Evolutionary conservation across 805 yeast species (phyloP).

Genomic region (Hyphopichia homilentoma): DNA sequence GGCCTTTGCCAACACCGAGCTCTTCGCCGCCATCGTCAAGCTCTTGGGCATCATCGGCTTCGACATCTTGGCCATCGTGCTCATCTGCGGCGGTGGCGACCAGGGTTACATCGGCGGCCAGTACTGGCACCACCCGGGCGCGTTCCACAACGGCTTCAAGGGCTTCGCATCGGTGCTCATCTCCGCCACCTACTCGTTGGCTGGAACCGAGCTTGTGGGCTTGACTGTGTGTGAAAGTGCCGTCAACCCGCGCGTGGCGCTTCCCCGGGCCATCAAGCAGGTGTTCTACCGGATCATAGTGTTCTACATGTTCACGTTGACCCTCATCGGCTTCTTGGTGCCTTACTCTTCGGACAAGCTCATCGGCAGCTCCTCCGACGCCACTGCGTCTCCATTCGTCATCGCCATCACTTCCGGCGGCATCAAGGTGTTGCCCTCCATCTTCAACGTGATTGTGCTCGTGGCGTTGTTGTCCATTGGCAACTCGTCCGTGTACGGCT

Average conservation of each 20-base stretch:
- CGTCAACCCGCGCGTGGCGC: constrained; percentile 33
- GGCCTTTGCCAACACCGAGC: constrained; percentile 34
- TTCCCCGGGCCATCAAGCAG: constrained; percentile 41
- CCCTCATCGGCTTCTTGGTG: constrained; percentile 38
- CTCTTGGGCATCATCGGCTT: constrained; percentile 38
- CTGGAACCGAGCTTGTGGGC: constrained; percentile 41
- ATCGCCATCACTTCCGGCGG: constrained; percentile 41
- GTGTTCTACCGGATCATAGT: constrained; percentile 40
- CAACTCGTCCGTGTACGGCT: constrained; percentile 42
- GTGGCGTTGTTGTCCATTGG: constrained; percentile 41
- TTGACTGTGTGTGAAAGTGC: constrained; percentile 37
- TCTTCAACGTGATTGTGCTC: constrained; percentile 39
- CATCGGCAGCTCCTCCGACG: constrained; percentile 16
- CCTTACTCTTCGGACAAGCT: constrained; percentile 26
- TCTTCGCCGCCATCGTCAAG: constrained; percentile 31
- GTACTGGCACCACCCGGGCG: constrained; percentile 35
- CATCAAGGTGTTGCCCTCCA: constrained; percentile 38
- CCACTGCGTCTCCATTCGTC: constrained; percentile 41
- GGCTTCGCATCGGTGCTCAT: constrained; percentile 37
- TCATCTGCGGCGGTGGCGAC: constrained; percentile 41
- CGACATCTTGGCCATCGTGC: constrained; percentile 35
- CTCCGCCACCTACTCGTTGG: constrained; percentile 40
- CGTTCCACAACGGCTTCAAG: constrained; percentile 39
- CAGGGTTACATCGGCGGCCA: constrained; percentile 36
- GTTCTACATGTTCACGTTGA: constrained; percentile 38